Evolutionary conservation across 2,329 filamentous ascomycete genomes (phyloP).

Genomic region (Pseudocercospora vitis): DNA sequence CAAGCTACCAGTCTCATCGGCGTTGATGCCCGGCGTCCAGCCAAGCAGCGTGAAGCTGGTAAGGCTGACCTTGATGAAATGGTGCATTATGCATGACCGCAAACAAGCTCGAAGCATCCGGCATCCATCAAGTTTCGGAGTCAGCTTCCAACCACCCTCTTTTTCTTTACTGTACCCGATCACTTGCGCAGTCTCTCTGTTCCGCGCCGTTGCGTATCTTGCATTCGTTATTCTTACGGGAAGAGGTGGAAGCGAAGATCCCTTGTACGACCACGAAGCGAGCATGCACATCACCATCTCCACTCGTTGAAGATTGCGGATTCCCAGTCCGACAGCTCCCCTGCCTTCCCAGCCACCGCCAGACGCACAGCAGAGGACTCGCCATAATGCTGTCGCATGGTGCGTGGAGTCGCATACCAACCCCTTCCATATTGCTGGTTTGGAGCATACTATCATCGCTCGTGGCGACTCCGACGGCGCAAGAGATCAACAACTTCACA

Average conservation of each 20-base stretch:
- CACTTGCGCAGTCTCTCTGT: neutral
- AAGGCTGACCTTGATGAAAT: slow-evolving; percentile 21
- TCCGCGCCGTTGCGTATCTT: neutral
- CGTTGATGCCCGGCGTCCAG: slow-evolving; percentile 11
- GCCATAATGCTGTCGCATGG: slow-evolving; percentile 12
- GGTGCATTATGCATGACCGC: slow-evolving; percentile 7
- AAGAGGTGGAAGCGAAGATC: slow-evolving; percentile 1
- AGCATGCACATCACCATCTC: slow-evolving; percentile 1
- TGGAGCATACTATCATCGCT: slow-evolving; percentile 19
- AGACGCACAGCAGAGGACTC: neutral
- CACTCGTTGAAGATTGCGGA: too few species aligned
- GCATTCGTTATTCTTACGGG: neutral
- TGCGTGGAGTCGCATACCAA: slow-evolving; percentile 5
- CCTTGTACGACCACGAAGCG: neutral
- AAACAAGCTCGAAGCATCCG: slow-evolving; percentile 5
- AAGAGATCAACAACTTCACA: slow-evolving; percentile 32
- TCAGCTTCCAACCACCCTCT: slow-evolving; percentile 7
- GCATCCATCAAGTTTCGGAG: slow-evolving; percentile 3
- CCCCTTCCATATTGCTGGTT: slow-evolving; percentile 10
- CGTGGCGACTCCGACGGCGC: slow-evolving; percentile 17
- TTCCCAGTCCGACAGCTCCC: neutral
- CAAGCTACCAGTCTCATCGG: neutral
- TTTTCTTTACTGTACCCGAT: neutral
- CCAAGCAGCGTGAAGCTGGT: slow-evolving; percentile 14
- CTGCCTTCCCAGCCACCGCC: slow-evolving; percentile 21